phyloP scores from a whole-genome alignment of 2,329 filamentous ascomycete species.

The Verticillium klebahnii region DNA sequence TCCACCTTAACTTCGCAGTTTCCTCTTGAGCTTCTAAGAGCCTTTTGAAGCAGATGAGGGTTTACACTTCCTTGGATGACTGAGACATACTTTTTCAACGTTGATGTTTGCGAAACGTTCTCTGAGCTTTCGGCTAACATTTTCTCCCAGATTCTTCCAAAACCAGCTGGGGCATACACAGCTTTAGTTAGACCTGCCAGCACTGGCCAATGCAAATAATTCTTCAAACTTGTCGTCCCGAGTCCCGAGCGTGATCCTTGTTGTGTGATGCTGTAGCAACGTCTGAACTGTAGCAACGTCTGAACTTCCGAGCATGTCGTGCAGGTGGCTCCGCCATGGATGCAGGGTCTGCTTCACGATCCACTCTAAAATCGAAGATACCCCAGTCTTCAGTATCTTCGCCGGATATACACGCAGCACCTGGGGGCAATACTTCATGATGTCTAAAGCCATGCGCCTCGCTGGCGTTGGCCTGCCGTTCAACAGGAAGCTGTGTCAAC shows the following conservation, averaged over 20 bases:
- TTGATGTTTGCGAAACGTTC: neutral
- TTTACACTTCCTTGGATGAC: conserved; percentile 72
- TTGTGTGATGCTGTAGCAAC: neutral
- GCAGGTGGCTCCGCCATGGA: too few species aligned
- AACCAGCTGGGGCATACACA: neutral
- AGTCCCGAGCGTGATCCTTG: neutral
- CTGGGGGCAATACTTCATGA: too few species aligned
- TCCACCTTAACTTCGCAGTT: conserved; percentile 77
- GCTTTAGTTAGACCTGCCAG: neutral
- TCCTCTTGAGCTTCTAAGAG: conserved; percentile 63
- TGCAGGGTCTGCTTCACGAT: too few species aligned
- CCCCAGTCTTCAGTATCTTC: too few species aligned
- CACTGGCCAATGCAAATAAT: neutral
- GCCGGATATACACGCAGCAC: too few species aligned
- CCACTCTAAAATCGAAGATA: too few species aligned
- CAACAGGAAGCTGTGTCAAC: neutral
- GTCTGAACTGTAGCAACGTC: neutral
- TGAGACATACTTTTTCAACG: conserved; percentile 36
- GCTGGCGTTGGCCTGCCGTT: too few species aligned
- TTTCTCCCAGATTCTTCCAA: neutral
- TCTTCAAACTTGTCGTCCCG: neutral
- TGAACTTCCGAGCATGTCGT: neutral
- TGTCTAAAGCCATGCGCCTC: too few species aligned
- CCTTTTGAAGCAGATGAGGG: conserved; percentile 61
- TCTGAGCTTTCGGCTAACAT: neutral